Evolutionary conservation across 139 green algal species (phyloP).

Genomic region (Chlamydomonas sp.): DNA sequence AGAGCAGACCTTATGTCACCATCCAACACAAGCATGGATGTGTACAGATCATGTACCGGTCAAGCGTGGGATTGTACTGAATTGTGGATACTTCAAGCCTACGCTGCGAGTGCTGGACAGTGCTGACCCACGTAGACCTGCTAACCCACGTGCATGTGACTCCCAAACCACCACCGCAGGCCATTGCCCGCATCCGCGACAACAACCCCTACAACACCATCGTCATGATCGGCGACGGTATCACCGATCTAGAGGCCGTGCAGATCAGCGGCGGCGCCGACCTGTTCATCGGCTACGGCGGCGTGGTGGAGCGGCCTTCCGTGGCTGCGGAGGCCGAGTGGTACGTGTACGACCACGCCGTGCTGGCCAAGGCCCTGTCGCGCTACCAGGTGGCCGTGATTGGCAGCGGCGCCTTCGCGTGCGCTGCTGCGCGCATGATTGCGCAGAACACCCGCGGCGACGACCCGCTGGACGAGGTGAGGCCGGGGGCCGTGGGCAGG

Average conservation of each 20-base stretch:
- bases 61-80: too few species aligned
- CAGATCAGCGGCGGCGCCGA: slow-evolving; percentile 48
- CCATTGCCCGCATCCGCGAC: slow-evolving; percentile 41
- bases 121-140: too few species aligned
- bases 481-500: too few species aligned
- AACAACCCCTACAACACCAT: slow-evolving; percentile 62
- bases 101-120: too few species aligned
- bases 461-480: slow-evolving; percentile 26
- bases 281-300: slow-evolving; percentile 65
- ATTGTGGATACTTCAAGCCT: too few species aligned
- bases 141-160: too few species aligned
- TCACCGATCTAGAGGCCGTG: slow-evolving; percentile 72
- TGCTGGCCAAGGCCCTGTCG: slow-evolving; percentile 42
- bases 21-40: too few species aligned
- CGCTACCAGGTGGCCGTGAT: slow-evolving; percentile 59
- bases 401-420: slow-evolving; percentile 69
- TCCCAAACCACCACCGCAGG: background rate
- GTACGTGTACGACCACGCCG: slow-evolving; percentile 52
- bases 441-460: slow-evolving; percentile 48
- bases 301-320: slow-evolving; percentile 48
- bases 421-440: slow-evolving; percentile 59
- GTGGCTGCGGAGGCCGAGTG: slow-evolving; percentile 56
- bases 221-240: slow-evolving; percentile 74
- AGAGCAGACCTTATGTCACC: too few species aligned
- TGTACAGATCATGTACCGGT: too few species aligned